Percentiles rank a stretch among this genome's conserved stretches.
These are phyloP conservation scores for Aegilops bicornis DNA, from an alignment of 176 grass and related monocot genomes.

Conservation along the genomic window DNA sequence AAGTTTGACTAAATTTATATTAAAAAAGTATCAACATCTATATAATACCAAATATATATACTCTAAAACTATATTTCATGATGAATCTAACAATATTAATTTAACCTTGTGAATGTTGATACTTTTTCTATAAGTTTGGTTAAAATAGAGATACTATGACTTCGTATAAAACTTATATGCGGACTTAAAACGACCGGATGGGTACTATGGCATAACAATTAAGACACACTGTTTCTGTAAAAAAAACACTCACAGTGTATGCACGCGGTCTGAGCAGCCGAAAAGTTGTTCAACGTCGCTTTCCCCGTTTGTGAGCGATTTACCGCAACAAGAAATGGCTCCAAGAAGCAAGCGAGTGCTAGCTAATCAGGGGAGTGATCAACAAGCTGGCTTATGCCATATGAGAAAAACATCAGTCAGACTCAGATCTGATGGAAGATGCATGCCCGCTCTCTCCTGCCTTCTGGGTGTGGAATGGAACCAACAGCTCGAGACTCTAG, in stretches of 20 bases:
- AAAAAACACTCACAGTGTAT: not conserved
- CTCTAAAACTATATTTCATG: too few relatives aligned
- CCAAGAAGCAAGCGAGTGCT: not conserved
- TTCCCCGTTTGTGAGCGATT: not conserved
- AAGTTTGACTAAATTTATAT: too few relatives aligned
- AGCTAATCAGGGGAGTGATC: not conserved
- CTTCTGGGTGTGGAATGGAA: not conserved
- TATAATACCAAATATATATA: too few relatives aligned
- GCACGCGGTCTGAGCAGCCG: not conserved
- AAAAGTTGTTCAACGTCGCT: not conserved
- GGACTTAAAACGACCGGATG: too few relatives aligned
- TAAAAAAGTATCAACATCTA: too few relatives aligned
- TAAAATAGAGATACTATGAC: too few relatives aligned
- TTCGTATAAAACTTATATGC: too few relatives aligned
- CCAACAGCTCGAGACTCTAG: not conserved
- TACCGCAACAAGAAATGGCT: not conserved
- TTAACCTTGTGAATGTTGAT: too few relatives aligned
- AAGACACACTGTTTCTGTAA: not conserved
- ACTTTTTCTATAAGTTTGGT: too few relatives aligned
- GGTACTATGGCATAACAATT: not conserved
- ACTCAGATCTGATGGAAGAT: slow-evolving; percentile 1
- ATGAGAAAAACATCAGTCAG: not conserved
- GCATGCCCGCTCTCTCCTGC: not conserved
- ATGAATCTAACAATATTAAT: too few relatives aligned
- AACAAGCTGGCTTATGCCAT: not conserved